These are phyloP conservation scores for Fomitopsis schrenkii DNA, from an alignment of 1,284 basidiomycete genomes.

Conservation along the genomic window DNA sequence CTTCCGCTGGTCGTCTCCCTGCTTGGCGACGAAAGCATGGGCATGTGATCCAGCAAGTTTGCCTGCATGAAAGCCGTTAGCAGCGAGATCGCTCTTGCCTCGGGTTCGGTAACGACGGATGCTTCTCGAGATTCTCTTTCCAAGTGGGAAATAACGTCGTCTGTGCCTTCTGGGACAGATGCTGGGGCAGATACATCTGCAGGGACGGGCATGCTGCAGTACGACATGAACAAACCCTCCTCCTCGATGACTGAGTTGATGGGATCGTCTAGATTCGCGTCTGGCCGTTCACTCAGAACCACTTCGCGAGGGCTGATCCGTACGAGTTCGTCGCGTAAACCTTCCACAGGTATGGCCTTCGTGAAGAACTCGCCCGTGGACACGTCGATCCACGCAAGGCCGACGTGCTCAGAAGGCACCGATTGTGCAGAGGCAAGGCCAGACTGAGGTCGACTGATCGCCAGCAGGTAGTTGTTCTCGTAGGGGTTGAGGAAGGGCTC, in stretches of 20 bases:
- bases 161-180: background rate
- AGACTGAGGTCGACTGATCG: constrained; percentile 41
- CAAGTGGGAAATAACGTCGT: constrained; percentile 10
- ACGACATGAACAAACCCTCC: constrained; percentile 51
- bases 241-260: constrained; percentile 50
- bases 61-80: constrained; percentile 68
- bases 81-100: constrained; percentile 59
- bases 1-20: constrained; percentile 53
- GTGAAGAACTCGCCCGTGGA: constrained; percentile 93
- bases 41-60: constrained; percentile 81
- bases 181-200: background rate
- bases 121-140: background rate
- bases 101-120: constrained; percentile 25
- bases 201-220: constrained; percentile 22
- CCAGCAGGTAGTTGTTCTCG: constrained; percentile 86
- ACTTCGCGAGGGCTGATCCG: constrained; percentile 82
- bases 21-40: constrained; percentile 54
- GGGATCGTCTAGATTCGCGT: constrained; percentile 31
- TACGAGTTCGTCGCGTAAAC: constrained; percentile 79
- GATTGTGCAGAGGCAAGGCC: background rate
- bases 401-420: constrained; percentile 21
- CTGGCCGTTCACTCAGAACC: constrained; percentile 49
- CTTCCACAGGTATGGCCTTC: constrained; percentile 50
- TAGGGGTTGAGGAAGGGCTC: constrained; percentile 82
- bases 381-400: constrained; percentile 92